phyloP scores from a whole-genome alignment of 306 rosid species.

The Pyrus pyrifolia region DNA sequence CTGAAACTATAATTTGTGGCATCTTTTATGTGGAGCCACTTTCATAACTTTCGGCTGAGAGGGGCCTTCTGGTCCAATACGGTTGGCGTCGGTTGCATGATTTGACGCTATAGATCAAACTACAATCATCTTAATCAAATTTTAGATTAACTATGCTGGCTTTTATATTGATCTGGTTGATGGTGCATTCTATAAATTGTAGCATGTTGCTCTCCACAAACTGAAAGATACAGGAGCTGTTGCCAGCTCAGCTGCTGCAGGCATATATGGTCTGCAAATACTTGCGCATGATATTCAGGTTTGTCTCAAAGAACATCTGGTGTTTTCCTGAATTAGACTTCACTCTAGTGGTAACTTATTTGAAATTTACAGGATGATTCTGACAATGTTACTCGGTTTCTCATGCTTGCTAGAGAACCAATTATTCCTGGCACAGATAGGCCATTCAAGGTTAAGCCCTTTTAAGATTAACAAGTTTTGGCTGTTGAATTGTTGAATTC shows the following conservation, averaged over 20 bases:
- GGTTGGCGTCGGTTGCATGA: background rate
- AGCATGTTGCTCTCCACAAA: constrained; percentile 69
- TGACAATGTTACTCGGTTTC: constrained; percentile 85
- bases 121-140: background rate
- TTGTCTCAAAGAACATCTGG: constrained; percentile 4
- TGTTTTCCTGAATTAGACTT: constrained; percentile 1
- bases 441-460: constrained; percentile 69
- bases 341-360: constrained; percentile 12
- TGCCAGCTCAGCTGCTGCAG: constrained; percentile 80
- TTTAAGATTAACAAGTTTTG: constrained; percentile 1
- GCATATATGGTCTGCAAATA: constrained; percentile 68
- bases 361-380: constrained; percentile 64
- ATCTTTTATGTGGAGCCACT: background rate
- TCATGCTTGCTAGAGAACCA: constrained; percentile 90
- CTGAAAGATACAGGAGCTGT: constrained; percentile 87
- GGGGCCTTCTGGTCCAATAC: background rate
- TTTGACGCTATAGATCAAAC: background rate
- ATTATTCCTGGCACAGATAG: constrained; percentile 87
- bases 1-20: background rate
- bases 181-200: constrained; percentile 23
- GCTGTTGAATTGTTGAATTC: background rate
- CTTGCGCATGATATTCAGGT: constrained; percentile 96
- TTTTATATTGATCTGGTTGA: constrained; percentile 23
- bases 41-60: background rate
- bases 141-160: background rate